phyloP scores from a whole-genome alignment of 371 early-diverging fungal genomes.

The Lichtheimia corymbifera region DNA sequence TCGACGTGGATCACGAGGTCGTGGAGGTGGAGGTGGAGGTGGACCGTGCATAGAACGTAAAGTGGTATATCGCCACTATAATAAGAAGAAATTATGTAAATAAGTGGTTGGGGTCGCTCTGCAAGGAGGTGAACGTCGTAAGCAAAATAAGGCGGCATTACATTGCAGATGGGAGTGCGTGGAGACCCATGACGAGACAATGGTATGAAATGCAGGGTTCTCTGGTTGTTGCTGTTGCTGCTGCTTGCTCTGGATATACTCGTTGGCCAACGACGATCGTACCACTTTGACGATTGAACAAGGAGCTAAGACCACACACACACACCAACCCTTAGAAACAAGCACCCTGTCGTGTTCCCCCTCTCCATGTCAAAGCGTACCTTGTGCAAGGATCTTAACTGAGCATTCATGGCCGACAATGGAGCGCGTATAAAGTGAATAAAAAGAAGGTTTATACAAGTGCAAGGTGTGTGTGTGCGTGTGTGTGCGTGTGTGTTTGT shows the following conservation, averaged over 20 bases:
- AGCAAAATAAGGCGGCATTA: not conserved
- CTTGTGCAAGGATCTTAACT: slow-evolving; percentile 6
- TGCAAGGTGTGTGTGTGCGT: not conserved
- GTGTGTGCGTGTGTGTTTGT: not conserved
- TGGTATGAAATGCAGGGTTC: too few relatives aligned
- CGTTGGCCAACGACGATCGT: slow-evolving; percentile 3
- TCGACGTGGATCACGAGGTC: slow-evolving; percentile 38
- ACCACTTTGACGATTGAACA: slow-evolving; percentile 10
- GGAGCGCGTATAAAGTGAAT: not conserved
- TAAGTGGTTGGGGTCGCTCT: not conserved
- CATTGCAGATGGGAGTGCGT: not conserved
- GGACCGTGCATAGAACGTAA: not conserved
- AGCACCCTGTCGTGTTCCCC: not conserved
- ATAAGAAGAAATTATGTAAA: not conserved
- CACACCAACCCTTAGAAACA: too few relatives aligned
- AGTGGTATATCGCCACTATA: not conserved
- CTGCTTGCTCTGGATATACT: too few relatives aligned
- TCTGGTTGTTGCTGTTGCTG: too few relatives aligned
- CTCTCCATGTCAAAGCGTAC: not conserved
- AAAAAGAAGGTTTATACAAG: not conserved
- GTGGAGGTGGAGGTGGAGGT: not conserved
- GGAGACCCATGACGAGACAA: not conserved
- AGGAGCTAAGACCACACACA: not conserved
- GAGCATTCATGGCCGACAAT: slow-evolving; percentile 1
- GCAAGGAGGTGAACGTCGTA: not conserved